A percentile compares a stretch with the other conserved stretches of the same genome.
phyloP scores from a whole-genome alignment of 2,329 filamentous ascomycete species.

The Penicillium oxalicum region DNA sequence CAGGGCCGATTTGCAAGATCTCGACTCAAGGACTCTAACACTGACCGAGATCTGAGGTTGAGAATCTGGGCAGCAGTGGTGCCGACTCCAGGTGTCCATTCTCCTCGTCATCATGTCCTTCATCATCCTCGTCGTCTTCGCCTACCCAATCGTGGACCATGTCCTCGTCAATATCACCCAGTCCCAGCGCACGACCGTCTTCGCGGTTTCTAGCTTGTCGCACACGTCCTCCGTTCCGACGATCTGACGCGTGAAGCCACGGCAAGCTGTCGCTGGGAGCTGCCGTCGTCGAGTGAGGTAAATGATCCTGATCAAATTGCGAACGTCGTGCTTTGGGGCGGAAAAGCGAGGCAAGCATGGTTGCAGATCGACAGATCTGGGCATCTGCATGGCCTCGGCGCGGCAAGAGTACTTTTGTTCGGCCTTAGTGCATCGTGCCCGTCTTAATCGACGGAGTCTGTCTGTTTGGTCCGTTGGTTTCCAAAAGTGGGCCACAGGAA shows the following conservation, averaged over 20 bases:
- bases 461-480: neutral
- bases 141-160: slow-evolving; percentile 29
- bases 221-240: slow-evolving; percentile 7
- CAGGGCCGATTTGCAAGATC: neutral
- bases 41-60: slow-evolving; percentile 67
- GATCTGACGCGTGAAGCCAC: slow-evolving; percentile 11
- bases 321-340: slow-evolving; percentile 16
- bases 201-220: slow-evolving; percentile 8
- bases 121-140: slow-evolving; percentile 33
- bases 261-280: slow-evolving; percentile 11
- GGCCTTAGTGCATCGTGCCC: slow-evolving; percentile 1
- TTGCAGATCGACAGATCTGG: slow-evolving; percentile 1
- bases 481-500: neutral
- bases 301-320: slow-evolving; percentile 15
- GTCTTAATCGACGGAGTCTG: neutral
- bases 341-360: slow-evolving; percentile 21
- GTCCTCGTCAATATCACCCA: slow-evolving; percentile 35
- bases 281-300: slow-evolving; percentile 12
- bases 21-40: neutral
- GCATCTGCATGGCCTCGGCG: slow-evolving; percentile 6
- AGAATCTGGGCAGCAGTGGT: slow-evolving; percentile 70
- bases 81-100: slow-evolving; percentile 43
- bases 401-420: slow-evolving; percentile 2
- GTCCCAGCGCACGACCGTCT: slow-evolving; percentile 14
- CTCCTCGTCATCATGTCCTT: slow-evolving; percentile 39